Conservation (phyloP, 2,329 filamentous ascomycete species). For the Cordyceps javanica region DNA sequence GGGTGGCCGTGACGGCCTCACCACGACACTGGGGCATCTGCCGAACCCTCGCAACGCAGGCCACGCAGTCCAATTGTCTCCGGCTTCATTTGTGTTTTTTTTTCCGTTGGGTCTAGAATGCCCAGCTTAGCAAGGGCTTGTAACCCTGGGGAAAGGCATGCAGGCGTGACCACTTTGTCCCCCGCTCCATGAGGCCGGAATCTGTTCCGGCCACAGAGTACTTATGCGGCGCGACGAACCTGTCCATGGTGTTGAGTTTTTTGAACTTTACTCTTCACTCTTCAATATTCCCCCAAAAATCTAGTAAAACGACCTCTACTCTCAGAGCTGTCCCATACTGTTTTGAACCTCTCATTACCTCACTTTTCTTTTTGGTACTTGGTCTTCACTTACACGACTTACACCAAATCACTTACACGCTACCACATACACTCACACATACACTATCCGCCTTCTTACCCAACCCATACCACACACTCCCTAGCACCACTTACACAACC, state of each 20-base stretch:
- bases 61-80: neutral
- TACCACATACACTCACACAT: constrained; percentile 6
- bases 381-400: constrained; percentile 10
- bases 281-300: constrained; percentile 6
- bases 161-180: constrained; percentile 13
- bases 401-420: constrained; percentile 9
- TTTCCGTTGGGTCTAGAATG: constrained; percentile 9
- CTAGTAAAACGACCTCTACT: neutral
- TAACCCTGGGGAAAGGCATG: neutral
- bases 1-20: constrained; percentile 9
- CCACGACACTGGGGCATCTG: neutral
- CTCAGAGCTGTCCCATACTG: neutral
- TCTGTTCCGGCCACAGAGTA: constrained; percentile 42
- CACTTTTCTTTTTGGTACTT: neutral
- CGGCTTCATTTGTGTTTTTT: constrained; percentile 1
- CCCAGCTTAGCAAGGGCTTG: constrained; percentile 7
- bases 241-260: constrained; percentile 14
- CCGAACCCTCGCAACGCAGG: neutral
- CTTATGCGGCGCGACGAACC: constrained; percentile 34
- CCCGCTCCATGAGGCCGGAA: constrained; percentile 37
- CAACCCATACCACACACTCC: neutral
- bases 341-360: neutral
- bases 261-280: constrained; percentile 13
- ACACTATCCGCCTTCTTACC: neutral
- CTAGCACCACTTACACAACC: constrained; percentile 7